These are phyloP conservation scores for Penicillium sp. DNA, from an alignment of 2,329 filamentous ascomycete genomes.

Conservation along the genomic window DNA sequence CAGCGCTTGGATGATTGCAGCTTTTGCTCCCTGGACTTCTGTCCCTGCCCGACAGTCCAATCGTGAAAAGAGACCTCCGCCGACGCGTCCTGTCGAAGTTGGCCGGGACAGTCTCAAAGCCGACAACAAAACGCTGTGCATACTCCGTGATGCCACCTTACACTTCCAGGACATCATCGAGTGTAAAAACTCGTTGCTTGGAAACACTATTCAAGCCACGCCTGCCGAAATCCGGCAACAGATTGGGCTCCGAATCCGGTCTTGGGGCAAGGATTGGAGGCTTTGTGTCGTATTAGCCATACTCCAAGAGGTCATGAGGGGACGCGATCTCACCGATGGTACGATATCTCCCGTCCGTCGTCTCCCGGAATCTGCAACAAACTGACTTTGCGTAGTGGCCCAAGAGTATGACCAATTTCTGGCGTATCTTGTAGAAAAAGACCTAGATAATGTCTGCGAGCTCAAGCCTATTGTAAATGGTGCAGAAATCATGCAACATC, in stretches of 20 bases:
- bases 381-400: slow-evolving; percentile 38
- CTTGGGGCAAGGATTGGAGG: slow-evolving; percentile 43
- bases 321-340: slow-evolving; percentile 35
- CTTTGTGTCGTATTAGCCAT: slow-evolving; percentile 42
- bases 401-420: slow-evolving; percentile 58
- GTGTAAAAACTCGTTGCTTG: slow-evolving; percentile 52
- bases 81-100: slow-evolving; percentile 63
- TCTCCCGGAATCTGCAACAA: background rate
- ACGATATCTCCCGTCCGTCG: slow-evolving; percentile 7
- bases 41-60: slow-evolving; percentile 42
- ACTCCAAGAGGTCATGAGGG: slow-evolving; percentile 42
- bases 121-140: slow-evolving; percentile 71
- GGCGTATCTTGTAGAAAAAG: slow-evolving; percentile 50
- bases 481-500: slow-evolving; percentile 66
- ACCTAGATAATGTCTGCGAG: slow-evolving; percentile 55
- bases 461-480: slow-evolving; percentile 73
- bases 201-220: slow-evolving; percentile 28
- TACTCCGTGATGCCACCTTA: slow-evolving; percentile 66
- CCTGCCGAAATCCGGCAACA: slow-evolving; percentile 39
- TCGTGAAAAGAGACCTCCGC: slow-evolving; percentile 53
- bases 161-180: slow-evolving; percentile 64
- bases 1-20: slow-evolving; percentile 73
- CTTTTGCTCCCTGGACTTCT: slow-evolving; percentile 72
- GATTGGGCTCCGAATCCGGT: slow-evolving; percentile 37
- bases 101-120: slow-evolving; percentile 77